These are phyloP conservation scores for Tilletia caries DNA, from an alignment of 1,284 basidiomycete genomes.

Conservation along the genomic window DNA sequence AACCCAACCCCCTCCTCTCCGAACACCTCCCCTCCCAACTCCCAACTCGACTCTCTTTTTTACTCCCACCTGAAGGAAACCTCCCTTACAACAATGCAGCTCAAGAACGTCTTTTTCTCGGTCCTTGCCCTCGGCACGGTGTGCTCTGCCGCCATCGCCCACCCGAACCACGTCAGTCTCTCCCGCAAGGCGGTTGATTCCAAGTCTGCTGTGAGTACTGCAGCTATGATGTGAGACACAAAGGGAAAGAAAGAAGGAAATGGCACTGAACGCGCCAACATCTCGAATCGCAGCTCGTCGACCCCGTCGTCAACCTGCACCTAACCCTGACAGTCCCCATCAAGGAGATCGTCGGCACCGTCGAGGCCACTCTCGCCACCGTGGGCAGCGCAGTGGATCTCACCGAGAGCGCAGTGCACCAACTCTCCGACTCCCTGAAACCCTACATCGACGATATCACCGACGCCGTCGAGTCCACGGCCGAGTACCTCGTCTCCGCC, in stretches of 20 bases:
- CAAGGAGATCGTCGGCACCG: neutral
- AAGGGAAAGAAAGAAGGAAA: too few relatives aligned
- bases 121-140: neutral
- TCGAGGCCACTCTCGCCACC: neutral
- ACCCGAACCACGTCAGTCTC: neutral
- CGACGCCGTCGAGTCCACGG: neutral
- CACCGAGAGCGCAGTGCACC: neutral
- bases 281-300: too few relatives aligned
- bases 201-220: neutral
- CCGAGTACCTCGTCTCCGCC: neutral
- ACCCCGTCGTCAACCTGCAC: conserved; percentile 5
- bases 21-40: conserved; percentile 19
- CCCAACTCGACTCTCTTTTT: neutral
- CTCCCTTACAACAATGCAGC: neutral
- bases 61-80: neutral
- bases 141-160: neutral
- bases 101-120: neutral
- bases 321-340: neutral
- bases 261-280: too few relatives aligned
- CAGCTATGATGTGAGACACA: too few relatives aligned
- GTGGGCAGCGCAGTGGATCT: neutral
- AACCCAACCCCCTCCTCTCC: neutral
- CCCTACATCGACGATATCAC: neutral
- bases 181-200: neutral
- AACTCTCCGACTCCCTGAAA: neutral